Evolutionary conservation across 257 asterid genomes (phyloP), one percentile per base, ranked within the genome.

Genomic region (Nyctanthes arbortristis): DNA sequence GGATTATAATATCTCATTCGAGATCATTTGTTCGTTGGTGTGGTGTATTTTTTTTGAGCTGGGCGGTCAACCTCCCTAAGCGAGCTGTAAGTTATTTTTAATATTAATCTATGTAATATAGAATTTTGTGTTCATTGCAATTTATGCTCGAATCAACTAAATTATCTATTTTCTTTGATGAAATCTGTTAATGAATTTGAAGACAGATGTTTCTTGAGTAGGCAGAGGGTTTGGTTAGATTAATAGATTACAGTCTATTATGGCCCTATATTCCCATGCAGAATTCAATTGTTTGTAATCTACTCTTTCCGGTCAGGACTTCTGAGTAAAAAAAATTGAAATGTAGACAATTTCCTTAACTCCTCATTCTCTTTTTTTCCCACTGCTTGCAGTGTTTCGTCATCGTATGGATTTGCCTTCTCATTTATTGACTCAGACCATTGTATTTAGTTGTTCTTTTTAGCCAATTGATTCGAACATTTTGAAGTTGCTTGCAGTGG

Each of bases 61-160:
- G 97, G 96, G 3, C 67, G 2, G 89, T 89, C 5, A 97, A 96
- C 47, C 94, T 92, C 49, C 98, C 96, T 22, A 92, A 92, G 87
- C 83, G 96, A 77, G 96, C 98, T 65, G 98, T 89, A 87, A 92
- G 94, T 84, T 43, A 16, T 43, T 43, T 43, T 43, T 9, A 16
- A 9, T 43, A 43, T 3, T n/a, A n/a, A n/a, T n/a, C n/a, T n/a
- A n/a, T n/a, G n/a, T n/a, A n/a, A n/a, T 11, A 0, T 40, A 40
- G 16, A 40, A 5, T n/a, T 40, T 16, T 40, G 52, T 16, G 0
- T 40, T 16, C 2, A 40, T 22, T 35, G 5, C 52, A 40, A 4
- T 40, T 43, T 43, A 16, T 16, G 22, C 54, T 16, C 24, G n/a
- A n/a, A n/a, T n/a, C n/a, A n/a, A n/a, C n/a, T n/a, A n/a, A n/a